Base-by-base conservation (phyloP, 2,329 filamentous ascomycete species). In the Diplodia mutila region DNA sequence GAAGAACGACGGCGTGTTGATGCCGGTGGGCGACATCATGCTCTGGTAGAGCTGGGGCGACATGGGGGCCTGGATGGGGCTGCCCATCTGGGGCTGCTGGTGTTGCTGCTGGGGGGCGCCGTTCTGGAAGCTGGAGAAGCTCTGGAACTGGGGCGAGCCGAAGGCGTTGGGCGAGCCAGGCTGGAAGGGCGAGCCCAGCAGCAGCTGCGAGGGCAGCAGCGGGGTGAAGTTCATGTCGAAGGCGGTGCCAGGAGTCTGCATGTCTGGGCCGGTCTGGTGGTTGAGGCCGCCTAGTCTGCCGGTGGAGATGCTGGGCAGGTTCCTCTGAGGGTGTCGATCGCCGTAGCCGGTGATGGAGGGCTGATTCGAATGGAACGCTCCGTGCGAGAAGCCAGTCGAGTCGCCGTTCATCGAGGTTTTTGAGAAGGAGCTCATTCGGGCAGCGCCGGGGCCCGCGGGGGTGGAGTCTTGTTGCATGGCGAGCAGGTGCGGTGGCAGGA, bases 221-320 rank as follows among this genome's bases (percentile, higher is more conserved):
- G 95, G 94, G 12, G 95, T 97, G 81, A 97, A 98, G 82, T 98
- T 95, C 94, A 98, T 97, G 77, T 98, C 95, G 77, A 93, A 97
- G 52, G 87, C 93, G 64, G 93, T 94, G 52, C 91, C 93, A 18
- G 95, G 94, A 27, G 91, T 94, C 72, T 91, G 85, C 87, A 97
- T 88, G 71, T 97, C 93, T 74, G 86, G 87, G 69, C 82, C 84
- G 77, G 85, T 88, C 75, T 86, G 85, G 70, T 86, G 85, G 70
- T 84, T 82, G 65, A 80, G 81, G 61, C 82, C 80, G 32, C 80
- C 79, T 79, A 91, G 85, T 70, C 88, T 84, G 76, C 91, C 89
- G 25, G 95, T 97, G 80, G 97, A 97, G 83, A 98, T 97, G 71
- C 90, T 89, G 71, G 94, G 93, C 75, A 98, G 91, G 81, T 96